Base-by-base conservation (phyloP, 768 basidiomycete genomes). In the Russula sp. region DNA sequence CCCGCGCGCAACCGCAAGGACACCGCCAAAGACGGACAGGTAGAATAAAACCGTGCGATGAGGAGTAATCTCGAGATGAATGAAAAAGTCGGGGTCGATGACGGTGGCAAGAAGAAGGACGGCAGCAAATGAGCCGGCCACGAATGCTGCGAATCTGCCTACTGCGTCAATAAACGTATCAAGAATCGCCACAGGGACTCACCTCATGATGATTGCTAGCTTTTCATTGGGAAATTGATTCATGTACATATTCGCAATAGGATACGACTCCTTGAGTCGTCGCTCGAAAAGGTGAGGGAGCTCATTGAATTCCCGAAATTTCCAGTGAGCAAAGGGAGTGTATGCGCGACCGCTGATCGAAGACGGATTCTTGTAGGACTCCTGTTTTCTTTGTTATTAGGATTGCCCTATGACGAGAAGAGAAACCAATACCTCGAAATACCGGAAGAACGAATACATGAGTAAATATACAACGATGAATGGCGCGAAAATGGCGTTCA, bases 401-500 rank as follows among this genome's bases (percentile, higher is more conserved):
- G 36, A 20, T 38, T 18, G 47, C 35, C 35, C 32, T 20, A 22
- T 13, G 5, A 54, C 29, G 29, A 53, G 25, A 20, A n/a, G 45
- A 25, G 18, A 43, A 35, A 32, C 8, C 73, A 84, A 55, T 51
- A 93, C 97, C 80, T 99, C 97, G 64, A 99, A 99, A 73, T 99
- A 99, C 4, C 96, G 90, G 80, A 99, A 99, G 81, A 99, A 99
- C 0, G 94, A 98, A 72, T 97, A 99, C 86, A 98, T 91, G 43
- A 98, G 74, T 46, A 98, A 83, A 73, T 99, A 99, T 18, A 95
- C 76, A 36, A 98, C 90, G 69, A 99, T 98, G 75, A 98, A 96
- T 0, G 97, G 97, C 1, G 90, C 92, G 66, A 98, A 96, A 10
- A 94, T 83, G 2, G 92, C 94, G 67, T 99, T 99, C 58, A 99